Base-by-base conservation (phyloP, 2,329 filamentous ascomycete species). In the Colletotrichum cuscutae region DNA sequence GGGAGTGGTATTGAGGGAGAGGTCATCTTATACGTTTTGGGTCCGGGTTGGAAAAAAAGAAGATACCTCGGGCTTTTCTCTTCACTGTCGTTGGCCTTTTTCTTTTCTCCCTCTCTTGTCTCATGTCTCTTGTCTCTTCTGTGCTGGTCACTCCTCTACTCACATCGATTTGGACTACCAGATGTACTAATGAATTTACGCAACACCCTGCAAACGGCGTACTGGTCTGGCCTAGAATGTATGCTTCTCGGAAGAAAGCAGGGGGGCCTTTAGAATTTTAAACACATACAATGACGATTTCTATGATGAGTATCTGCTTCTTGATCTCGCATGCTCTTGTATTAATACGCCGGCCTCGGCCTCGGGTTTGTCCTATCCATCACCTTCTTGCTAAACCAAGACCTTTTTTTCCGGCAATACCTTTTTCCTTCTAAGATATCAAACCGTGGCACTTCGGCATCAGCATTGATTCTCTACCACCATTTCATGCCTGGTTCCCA, bases 121-220 rank as follows among this genome's bases (percentile, higher is more conserved):
- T 46, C 56, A 15, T 53, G 49, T 53, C 54, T 71, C 19, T 54
- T 42, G 4, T 49, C 42, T 49, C n/a, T 72, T 53, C 64, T 32
- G 71, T 73, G 71, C 71, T 63, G 62, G 71, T 32, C 71, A 73
- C 71, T 72, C 63, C 68, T 19, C 62, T 72, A 53, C n/a, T 58
- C 46, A 7, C 19, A 12, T 7, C 52, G 4, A 42, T 52, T 65
- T 19, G 66, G 71, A 35, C 65, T 49, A 57, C 35, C 66, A 65
- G 56, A 61, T 73, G 71, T 73, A 65, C 49, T 73, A 73, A 73
- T 65, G 71, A 71, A 71, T 61, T 73, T 61, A 73, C 30, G 71
- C 67, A 42, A 60, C 67, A 53, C 70, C 46, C 49, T 42, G 37
- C 32, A 61, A 52, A 57, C 13, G 71, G 71, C 66, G 67, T 73